phyloP scores from a whole-genome alignment of 1,139 yeast species.

The Trichomonascaceae sp. region DNA sequence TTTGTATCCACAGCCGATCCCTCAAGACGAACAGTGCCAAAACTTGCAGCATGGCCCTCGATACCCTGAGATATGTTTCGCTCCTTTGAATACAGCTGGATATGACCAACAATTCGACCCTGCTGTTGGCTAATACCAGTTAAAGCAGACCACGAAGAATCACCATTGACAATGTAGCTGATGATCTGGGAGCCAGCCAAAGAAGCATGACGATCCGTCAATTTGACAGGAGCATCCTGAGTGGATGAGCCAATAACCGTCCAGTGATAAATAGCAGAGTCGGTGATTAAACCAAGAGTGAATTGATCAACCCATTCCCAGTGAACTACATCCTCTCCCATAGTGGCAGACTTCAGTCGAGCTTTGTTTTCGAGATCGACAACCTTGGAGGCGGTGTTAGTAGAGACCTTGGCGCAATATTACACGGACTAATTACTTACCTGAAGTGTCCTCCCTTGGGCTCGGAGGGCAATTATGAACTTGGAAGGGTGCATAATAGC shows the following conservation, averaged over 20 bases:
- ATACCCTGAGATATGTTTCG: slow-evolving; percentile 94
- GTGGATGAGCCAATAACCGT: slow-evolving; percentile 69
- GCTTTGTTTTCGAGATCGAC: slow-evolving; percentile 85
- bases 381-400: slow-evolving; percentile 33
- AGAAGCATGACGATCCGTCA: slow-evolving; percentile 79
- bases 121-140: slow-evolving; percentile 94
- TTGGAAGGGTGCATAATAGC: slow-evolving; percentile 94
- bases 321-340: slow-evolving; percentile 84
- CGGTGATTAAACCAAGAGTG: slow-evolving; percentile 79
- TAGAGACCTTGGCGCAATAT: not conserved
- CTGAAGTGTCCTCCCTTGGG: slow-evolving; percentile 93
- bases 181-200: slow-evolving; percentile 83
- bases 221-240: slow-evolving; percentile 71
- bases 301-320: slow-evolving; percentile 89
- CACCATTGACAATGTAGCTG: slow-evolving; percentile 77
- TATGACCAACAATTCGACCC: slow-evolving; percentile 93
- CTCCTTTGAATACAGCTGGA: slow-evolving; percentile 82
- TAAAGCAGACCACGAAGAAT: slow-evolving; percentile 87
- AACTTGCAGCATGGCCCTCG: slow-evolving; percentile 95
- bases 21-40: slow-evolving; percentile 67
- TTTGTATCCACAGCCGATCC: slow-evolving; percentile 76
- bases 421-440: slow-evolving; percentile 12
- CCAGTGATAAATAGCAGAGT: slow-evolving; percentile 70
- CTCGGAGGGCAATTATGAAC: slow-evolving; percentile 85
- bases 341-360: slow-evolving; percentile 79